Evolutionary conservation across 2,329 filamentous ascomycete species (phyloP), one percentile per base, ranked within the genome.

Genomic region (Plectosphaerella cucumerina): DNA sequence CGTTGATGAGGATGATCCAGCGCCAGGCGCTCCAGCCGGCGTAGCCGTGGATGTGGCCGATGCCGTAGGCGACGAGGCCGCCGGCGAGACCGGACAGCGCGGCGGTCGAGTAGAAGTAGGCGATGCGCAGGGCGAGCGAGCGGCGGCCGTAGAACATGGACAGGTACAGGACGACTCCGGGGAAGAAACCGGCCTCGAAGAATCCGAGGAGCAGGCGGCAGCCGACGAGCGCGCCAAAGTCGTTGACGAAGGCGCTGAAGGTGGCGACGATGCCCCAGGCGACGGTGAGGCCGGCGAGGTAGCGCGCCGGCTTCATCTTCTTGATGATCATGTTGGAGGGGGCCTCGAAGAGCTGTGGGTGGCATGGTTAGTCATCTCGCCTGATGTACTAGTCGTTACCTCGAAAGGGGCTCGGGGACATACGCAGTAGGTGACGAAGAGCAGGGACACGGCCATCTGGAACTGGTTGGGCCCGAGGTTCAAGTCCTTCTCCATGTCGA

Each of bases 51-150:
- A 87, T 82, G 59, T 79, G 78, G 0, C 81, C 80, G 52, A 87
- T 84, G 0, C 72, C 83, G 49, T 84, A 86, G 0, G 84, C 84
- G 1, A 88, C 71, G 0, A 88, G 71, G 1, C 85, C 84, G 20
- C 84, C 84, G 49, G 74, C 84, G 1, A 83, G 82, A 6, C 85
- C 84, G 0, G 84, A 81, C 1, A 85, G 65, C 0, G 84, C 82
- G 2, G 82, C 76, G 4, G 72, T 74, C 11, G 79, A 74, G 60
- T 85, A 86, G 2, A 87, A 72, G 55, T 85, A 85, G 6, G 80
- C 80, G 2, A 85, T 79, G 1, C 84, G 77, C 5, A 86, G 66
- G 0, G 81, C 82, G 5, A 86, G 71, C 57, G 85, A 80, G 9
- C 72, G 72, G 55, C 81, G 82, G 18, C 75, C 80, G 62, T 86